Conservation (phyloP, 345 rosid genomes). For the Eucalyptus paniculata region DNA sequence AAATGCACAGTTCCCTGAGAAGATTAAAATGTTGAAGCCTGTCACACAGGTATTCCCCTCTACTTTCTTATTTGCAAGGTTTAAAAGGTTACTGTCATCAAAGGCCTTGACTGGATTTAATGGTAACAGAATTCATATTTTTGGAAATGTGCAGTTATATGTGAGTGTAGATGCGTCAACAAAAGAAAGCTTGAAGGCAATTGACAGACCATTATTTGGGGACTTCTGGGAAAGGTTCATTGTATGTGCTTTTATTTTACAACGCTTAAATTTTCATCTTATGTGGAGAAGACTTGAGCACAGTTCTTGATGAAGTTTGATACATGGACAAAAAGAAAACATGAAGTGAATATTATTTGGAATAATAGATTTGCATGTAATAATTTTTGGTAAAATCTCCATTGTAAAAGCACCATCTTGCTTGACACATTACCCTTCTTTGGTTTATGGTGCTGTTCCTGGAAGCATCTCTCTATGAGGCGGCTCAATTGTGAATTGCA, state of each 20-base stretch:
- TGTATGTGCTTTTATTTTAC: conserved; percentile 26
- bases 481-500: neutral
- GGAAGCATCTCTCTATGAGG: neutral
- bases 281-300: neutral
- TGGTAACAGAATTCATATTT: neutral
- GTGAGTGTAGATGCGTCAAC: conserved; percentile 99
- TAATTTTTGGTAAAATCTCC: neutral
- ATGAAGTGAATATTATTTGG: neutral
- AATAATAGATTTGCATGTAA: neutral
- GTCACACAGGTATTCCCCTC: conserved; percentile 59
- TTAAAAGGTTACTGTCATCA: neutral
- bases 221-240: conserved; percentile 97
- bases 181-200: conserved; percentile 90
- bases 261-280: neutral
- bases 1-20: conserved; percentile 97
- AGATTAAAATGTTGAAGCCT: conserved; percentile 67
- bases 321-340: neutral
- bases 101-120: neutral
- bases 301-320: neutral
- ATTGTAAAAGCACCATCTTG: neutral
- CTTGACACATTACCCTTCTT: neutral
- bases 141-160: conserved; percentile 56
- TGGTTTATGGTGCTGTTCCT: neutral
- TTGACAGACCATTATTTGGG: conserved; percentile 91
- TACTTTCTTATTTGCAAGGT: neutral